phyloP scores from a whole-genome alignment of 2,329 filamentous ascomycete species.

The Lasiodiplodia sp. region DNA sequence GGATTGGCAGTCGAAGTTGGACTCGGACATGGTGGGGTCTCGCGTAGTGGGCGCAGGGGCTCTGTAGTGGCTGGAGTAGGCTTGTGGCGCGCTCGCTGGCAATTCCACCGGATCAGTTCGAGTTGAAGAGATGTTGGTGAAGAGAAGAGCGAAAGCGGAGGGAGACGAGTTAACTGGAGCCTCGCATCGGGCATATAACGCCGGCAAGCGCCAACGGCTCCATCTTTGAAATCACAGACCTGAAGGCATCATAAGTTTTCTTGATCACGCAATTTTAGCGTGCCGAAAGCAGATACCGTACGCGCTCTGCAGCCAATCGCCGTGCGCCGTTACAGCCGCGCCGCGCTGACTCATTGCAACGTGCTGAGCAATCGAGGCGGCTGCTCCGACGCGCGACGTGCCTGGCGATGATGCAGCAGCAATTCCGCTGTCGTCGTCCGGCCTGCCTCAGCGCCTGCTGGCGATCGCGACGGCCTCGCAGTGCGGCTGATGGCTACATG shows the following conservation, averaged over 20 bases:
- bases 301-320: background rate
- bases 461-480: constrained; percentile 1
- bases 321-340: background rate
- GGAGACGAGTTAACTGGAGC: constrained; percentile 19
- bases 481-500: constrained; percentile 10
- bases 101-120: constrained; percentile 6
- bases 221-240: constrained; percentile 34
- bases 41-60: constrained; percentile 23
- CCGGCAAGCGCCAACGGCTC: constrained; percentile 26
- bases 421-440: background rate
- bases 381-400: constrained; percentile 15
- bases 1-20: constrained; percentile 30
- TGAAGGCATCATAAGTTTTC: constrained; percentile 32
- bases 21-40: constrained; percentile 30
- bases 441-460: constrained; percentile 1
- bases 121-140: constrained; percentile 16
- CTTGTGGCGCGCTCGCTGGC: constrained; percentile 19
- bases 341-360: background rate
- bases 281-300: background rate
- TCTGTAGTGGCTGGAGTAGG: constrained; percentile 11
- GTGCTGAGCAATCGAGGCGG: constrained; percentile 20
- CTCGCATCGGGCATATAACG: constrained; percentile 29
- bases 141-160: constrained; percentile 25
- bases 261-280: constrained; percentile 34
- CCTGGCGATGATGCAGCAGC: constrained; percentile 9